Evolutionary conservation across 441 rosid genomes (phyloP), one percentile per base, ranked within the genome.

Genomic region (Corymbia calophylla): DNA sequence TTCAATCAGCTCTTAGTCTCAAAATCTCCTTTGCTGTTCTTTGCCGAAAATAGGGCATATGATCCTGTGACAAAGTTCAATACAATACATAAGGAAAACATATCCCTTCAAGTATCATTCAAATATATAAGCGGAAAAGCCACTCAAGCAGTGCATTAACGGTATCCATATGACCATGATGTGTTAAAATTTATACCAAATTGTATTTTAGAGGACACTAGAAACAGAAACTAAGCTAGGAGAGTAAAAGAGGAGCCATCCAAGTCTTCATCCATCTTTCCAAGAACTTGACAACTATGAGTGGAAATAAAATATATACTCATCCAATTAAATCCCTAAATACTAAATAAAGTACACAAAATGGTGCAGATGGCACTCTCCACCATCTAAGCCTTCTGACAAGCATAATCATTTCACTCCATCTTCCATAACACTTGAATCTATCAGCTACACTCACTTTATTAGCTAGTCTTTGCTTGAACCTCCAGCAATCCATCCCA

Each of bases 11-110:
- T 95, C 91, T 94, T 93, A 94, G 88, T 92, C 93, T 93, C 88
- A 98, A 93, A 87, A 98, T 95, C 93, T 98, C 99, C 92, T 95
- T 96, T 13, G 97, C 97, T n/a, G 99, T 97, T 92, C 98, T 95
- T 92, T 87, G 23, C 56, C 99, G 94, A 89, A 98, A 98, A 91
- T 97, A 97, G 68, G 97, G 95, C 97, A 97, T 98, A 91, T 96
- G 91, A 77, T 94, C 95, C 99, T 98, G 60, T 60, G 53, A 55
- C 27, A 31, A 11, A 86, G 49, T 54, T 3, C 0, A 56, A 86
- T 44, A 66, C 6, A 44, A 77, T 44, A 77, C 53, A 90, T 90
- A 89, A 62, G 44, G 62, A 51, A 58, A 88, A 10, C 56, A 62
- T n/a, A 48, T 54, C 54, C 12, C 25, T 49, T 19, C 31, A n/a